A percentile compares a stretch with the other conserved stretches of the same genome.
Evolutionary conservation across 176 grass and related monocot species (phyloP).

Genomic region (Aegilops umbellulata): DNA sequence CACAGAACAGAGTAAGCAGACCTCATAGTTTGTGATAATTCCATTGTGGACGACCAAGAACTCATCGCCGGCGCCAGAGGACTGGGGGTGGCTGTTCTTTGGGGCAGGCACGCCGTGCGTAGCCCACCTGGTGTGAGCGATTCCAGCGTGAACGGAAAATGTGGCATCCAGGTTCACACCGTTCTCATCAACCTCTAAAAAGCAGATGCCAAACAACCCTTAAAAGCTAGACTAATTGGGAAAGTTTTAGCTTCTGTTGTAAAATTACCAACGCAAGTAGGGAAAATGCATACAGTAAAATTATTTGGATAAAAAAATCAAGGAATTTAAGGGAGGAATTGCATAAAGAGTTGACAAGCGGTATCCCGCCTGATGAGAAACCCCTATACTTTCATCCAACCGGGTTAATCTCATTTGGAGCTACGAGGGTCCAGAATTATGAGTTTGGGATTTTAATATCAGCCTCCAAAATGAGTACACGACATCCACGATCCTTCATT

Average conservation of each 20-base stretch:
- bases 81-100: conserved; percentile 93
- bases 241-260: neutral
- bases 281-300: neutral
- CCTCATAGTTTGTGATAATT: conserved; percentile 99
- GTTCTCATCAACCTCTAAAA: conserved; percentile 77
- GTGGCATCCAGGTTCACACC: conserved; percentile 64
- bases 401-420: neutral
- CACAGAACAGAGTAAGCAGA: conserved; percentile 20
- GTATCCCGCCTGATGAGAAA: neutral
- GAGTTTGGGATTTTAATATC: neutral
- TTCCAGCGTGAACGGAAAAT: conserved; percentile 77
- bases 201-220: neutral
- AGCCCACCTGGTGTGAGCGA: conserved; percentile 94
- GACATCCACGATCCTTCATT: neutral
- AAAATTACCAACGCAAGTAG: neutral
- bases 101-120: conserved; percentile 86
- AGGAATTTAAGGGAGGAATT: neutral
- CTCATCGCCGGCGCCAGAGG: conserved; percentile 68
- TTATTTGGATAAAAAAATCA: neutral
- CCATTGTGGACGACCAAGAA: conserved; percentile 98
- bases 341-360: neutral
- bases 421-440: conserved; percentile 11
- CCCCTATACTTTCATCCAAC: neutral
- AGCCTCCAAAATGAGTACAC: neutral
- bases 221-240: neutral